phyloP scores from a whole-genome alignment of 768 basidiomycete species.

The Pleurotus sapidus region DNA sequence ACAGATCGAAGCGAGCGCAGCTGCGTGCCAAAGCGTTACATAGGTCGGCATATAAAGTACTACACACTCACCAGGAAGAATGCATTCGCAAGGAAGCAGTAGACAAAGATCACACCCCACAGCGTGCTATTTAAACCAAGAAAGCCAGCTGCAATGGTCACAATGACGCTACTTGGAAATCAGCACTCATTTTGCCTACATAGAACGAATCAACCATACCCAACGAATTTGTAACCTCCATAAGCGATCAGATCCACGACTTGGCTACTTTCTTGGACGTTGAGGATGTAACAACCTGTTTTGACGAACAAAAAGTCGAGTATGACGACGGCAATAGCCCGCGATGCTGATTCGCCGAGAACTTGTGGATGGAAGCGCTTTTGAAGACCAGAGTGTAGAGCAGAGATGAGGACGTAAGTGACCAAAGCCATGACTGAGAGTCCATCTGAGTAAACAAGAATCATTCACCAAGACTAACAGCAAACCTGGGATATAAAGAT shows the following conservation, averaged over 20 bases:
- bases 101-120: conserved; percentile 73
- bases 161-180: conserved; percentile 64
- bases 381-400: conserved; percentile 79
- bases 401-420: conserved; percentile 90
- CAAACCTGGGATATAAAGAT: conserved; percentile 92
- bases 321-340: conserved; percentile 79
- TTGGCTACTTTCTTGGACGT: conserved; percentile 70
- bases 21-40: conserved; percentile 35
- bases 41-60: neutral
- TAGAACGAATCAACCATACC: conserved; percentile 44
- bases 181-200: neutral
- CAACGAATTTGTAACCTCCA: conserved; percentile 97
- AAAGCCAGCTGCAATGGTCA: conserved; percentile 72
- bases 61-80: conserved; percentile 78
- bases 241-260: conserved; percentile 87
- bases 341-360: conserved; percentile 82
- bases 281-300: conserved; percentile 90
- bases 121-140: conserved; percentile 59
- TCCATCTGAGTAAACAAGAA: no score
- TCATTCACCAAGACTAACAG: conserved; percentile 1
- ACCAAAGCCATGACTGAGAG: conserved; percentile 87
- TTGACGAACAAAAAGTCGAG: conserved; percentile 90
- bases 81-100: conserved; percentile 84
- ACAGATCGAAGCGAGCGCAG: conserved; percentile 91
- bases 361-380: conserved; percentile 85